Conservation (phyloP, 768 basidiomycete genomes). For the Collybia mongolica region DNA sequence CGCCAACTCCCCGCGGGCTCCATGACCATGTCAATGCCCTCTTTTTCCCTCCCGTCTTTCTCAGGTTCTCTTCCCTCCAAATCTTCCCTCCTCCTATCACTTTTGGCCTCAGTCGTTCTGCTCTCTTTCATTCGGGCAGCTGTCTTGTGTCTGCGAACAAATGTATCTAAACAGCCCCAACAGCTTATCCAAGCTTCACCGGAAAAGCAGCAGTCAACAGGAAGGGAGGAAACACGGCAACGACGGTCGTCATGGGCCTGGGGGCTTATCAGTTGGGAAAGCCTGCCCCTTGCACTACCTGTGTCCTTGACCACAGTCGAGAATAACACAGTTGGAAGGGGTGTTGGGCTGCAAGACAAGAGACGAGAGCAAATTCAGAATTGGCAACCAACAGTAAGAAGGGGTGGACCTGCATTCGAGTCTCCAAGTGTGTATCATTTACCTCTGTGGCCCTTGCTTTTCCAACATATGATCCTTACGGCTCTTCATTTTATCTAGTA, state of each 20-base stretch:
- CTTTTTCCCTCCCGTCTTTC: constrained; percentile 14
- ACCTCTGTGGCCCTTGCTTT: neutral
- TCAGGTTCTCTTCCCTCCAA: constrained; percentile 19
- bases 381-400: constrained; percentile 11
- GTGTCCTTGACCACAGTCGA: constrained; percentile 19
- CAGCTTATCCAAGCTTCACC: constrained; percentile 11
- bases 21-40: constrained; percentile 11
- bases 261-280: constrained; percentile 22
- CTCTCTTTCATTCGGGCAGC: constrained; percentile 21
- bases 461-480: neutral
- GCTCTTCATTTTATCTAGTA: constrained; percentile 21
- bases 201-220: constrained; percentile 13
- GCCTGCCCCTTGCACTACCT: constrained; percentile 24
- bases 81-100: constrained; percentile 22
- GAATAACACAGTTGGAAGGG: constrained; percentile 13
- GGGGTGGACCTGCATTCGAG: constrained; percentile 24
- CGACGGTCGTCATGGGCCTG: constrained; percentile 20
- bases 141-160: constrained; percentile 11
- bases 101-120: constrained; percentile 24
- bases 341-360: constrained; percentile 22
- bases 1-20: constrained; percentile 19
- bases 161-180: constrained; percentile 8
- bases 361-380: constrained; percentile 16
- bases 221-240: constrained; percentile 7
- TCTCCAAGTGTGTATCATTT: constrained; percentile 18